A percentile compares a stretch with the other conserved stretches of the same genome.
phyloP scores from a whole-genome alignment of 2,329 filamentous ascomycete species.

The Dactylonectria estremocensis region DNA sequence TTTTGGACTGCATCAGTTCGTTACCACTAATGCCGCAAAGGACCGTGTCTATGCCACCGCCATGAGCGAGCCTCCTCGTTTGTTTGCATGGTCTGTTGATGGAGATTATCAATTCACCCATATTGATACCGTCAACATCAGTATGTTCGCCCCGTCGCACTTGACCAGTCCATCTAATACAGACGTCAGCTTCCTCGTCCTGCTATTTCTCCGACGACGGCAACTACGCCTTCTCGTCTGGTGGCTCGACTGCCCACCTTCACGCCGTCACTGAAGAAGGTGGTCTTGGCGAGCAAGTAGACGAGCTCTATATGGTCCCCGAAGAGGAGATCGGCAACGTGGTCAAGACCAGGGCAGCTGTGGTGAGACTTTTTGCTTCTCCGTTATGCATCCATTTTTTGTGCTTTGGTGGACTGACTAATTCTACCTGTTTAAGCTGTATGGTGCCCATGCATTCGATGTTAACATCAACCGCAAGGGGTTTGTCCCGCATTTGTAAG shows the following conservation, averaged over 20 bases:
- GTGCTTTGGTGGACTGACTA: background rate
- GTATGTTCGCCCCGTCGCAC: background rate
- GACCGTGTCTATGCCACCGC: slow-evolving; percentile 4
- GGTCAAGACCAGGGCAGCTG: background rate
- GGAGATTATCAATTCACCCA: slow-evolving; percentile 8
- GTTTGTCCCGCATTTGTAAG: slow-evolving; percentile 6
- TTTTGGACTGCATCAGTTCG: slow-evolving; percentile 7
- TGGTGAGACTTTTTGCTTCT: background rate
- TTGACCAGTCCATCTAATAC: background rate
- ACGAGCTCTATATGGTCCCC: background rate
- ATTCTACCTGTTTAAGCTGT: background rate
- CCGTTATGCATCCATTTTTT: background rate
- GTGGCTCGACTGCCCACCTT: background rate
- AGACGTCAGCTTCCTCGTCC: background rate
- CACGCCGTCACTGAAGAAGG: background rate
- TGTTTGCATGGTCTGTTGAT: slow-evolving; percentile 1
- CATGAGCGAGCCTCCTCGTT: slow-evolving; percentile 8
- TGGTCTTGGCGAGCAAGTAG: background rate
- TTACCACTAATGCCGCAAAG: background rate
- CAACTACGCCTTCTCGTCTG: background rate
- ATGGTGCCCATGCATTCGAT: slow-evolving; percentile 8
- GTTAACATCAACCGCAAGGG: background rate
- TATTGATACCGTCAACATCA: slow-evolving; percentile 8
- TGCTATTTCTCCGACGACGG: slow-evolving; percentile 12
- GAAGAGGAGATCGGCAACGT: slow-evolving; percentile 4